Evolutionary conservation across 805 yeast species (phyloP), one percentile per base, ranked within the genome.

Genomic region (Wickerhamiella kazuoi): DNA sequence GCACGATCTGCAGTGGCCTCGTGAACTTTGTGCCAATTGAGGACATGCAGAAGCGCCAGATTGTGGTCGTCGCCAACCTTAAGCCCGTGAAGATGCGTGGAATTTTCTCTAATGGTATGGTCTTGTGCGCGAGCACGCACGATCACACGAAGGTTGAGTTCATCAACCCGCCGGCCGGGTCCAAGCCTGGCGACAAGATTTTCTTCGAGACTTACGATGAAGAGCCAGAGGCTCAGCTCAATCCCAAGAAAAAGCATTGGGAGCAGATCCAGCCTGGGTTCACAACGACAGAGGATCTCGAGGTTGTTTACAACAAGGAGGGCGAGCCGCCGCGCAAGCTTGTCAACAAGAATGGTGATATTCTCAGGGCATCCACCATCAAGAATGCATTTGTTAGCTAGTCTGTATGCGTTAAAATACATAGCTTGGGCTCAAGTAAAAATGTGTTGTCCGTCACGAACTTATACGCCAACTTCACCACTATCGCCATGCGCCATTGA

Each of bases 51-150:
- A 73, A 82, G 61, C 78, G 97, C 60, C 72, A 71, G 52, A 93
- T 87, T 37, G 79, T 90, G 35, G 78, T 79, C 41, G 84, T 90
- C 52, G 94, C 96, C 51, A 93, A 93, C 68, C 72, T 90, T 63
- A 90, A 90, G 67, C 98, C 98, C 16, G 98, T 86, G 32, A 77
- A 76, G 54, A 90, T 90, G 99, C 79, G 98, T 65, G 97, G 98
- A 48, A 75, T 90, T 55, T 83, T 83, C 60, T 84, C 96, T 8
- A 65, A 75, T 38, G 99, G 94, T 38, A 90, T 90, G 99, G 97
- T 90, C 36, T 69, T 90, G 50, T 90, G 99, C 69, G 83, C 95
- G 30, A 51, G 62, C 40, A 62, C 62, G 43, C 71, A 65, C 21
- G 76, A 67, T 39, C 80, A 71, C 37, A 64, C 63, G 29, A 61